Evolutionary conservation across 1,284 basidiomycete genomes (phyloP), one percentile per base, ranked within the genome.

Genomic region (Gymnopus androsaceus): DNA sequence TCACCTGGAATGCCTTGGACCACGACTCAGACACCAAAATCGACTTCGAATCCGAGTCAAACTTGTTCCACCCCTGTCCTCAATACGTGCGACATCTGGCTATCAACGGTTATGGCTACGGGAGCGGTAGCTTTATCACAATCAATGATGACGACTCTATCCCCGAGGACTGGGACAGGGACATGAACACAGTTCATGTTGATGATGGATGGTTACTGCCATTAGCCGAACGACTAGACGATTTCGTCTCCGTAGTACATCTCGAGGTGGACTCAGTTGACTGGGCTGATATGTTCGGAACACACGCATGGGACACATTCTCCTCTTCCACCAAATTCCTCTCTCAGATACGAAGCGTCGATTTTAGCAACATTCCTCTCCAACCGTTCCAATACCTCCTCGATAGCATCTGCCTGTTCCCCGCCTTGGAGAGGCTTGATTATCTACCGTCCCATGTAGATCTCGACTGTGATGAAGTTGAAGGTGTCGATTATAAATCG

Each of bases 181-280:
- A 46, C 14, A n/a, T n/a, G n/a, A n/a, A n/a, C n/a, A n/a, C n/a
- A n/a, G n/a, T n/a, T n/a, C n/a, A n/a, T n/a, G n/a, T n/a, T n/a
- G n/a, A n/a, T n/a, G n/a, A n/a, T n/a, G n/a, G n/a, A n/a, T 54
- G 51, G 51, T 45, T 54, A 33, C 14, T 54, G 12, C 51, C 51
- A 3, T 30, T 54, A 8, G 51, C 51, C 28, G 21, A 17, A 14
- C 27, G 31, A 5, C 33, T 54, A 4, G 23, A 54, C 25, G 19
- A 44, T 3, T 54, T 54, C 42, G 17, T 25, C 9, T 33, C 51
- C 4, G 51, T 54, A 19, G 28, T n/a, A n/a, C 31, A 28, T 34
- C 25, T 54, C 5, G 51, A 54, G 21, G 30, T 54, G 11, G 51
- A 54, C 12, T 42, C 41, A 17, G 17, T 54, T 12, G 51, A 54